Conservation (phyloP, 352 stramenopile species). For the Detonula confervacea region DNA sequence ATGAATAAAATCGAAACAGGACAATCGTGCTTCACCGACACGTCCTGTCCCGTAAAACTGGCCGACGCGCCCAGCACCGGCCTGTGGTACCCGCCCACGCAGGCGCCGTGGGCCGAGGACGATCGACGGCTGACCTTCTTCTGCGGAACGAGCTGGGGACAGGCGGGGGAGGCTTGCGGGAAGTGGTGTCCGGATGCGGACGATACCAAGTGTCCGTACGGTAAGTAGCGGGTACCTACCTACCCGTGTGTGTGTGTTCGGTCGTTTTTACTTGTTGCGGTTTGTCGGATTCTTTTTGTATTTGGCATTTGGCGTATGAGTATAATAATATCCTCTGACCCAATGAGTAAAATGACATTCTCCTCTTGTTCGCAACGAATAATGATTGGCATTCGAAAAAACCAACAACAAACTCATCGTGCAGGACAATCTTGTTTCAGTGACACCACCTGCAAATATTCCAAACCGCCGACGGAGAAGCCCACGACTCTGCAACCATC, state of each 20-base stretch:
- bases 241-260: no score
- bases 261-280: no score
- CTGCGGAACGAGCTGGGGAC: conserved; percentile 21
- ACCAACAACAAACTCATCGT: background rate
- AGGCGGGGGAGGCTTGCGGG: conserved; percentile 7
- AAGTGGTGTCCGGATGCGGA: conserved; percentile 22
- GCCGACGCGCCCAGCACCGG: conserved; percentile 10
- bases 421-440: conserved; percentile 27
- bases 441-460: conserved; percentile 24
- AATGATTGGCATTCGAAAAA: background rate
- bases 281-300: conserved; percentile 7
- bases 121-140: conserved; percentile 6
- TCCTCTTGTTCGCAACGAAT: background rate
- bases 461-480: background rate
- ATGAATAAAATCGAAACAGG: no score
- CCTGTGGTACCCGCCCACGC: background rate
- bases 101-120: conserved; percentile 2
- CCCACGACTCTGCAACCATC: conserved; percentile 3
- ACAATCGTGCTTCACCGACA: conserved; percentile 6
- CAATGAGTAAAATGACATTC: conserved; percentile 1
- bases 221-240: no score
- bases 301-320: no score
- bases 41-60: no score
- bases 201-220: conserved; percentile 7
- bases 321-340: no score